Percentiles rank a stretch among this genome's conserved stretches.
Conservation (phyloP, 129 eudicot genomes). For the carrot (Daucus carota) region DH1_v3.0 NC_030384.2:44072001-44072500, state of each 20-base stretch:
- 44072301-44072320: conserved; percentile 61
- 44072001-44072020: conserved; percentile 70
- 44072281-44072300: conserved; percentile 67
- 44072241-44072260: conserved; percentile 79
- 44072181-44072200: conserved; percentile 66
- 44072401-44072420: neutral
- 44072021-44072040: conserved; percentile 61
- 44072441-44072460: neutral
- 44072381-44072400: neutral
- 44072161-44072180: conserved; percentile 62
- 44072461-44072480: neutral
- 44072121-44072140: conserved; percentile 70
- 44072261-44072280: conserved; percentile 68
- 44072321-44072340: conserved; percentile 44
- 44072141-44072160: conserved; percentile 70
- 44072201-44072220: conserved; percentile 50
- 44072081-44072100: conserved; percentile 56
- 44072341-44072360: conserved; percentile 90
- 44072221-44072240: conserved; percentile 27
- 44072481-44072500: neutral
- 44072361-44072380: conserved; percentile 30
- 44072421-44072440: neutral
- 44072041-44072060: conserved; percentile 65
- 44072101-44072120: conserved; percentile 46
- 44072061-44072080: conserved; percentile 74